Evolutionary conservation across 371 early-diverging fungal genomes (phyloP).

Genomic region (Saksenaea vasiformis): DNA sequence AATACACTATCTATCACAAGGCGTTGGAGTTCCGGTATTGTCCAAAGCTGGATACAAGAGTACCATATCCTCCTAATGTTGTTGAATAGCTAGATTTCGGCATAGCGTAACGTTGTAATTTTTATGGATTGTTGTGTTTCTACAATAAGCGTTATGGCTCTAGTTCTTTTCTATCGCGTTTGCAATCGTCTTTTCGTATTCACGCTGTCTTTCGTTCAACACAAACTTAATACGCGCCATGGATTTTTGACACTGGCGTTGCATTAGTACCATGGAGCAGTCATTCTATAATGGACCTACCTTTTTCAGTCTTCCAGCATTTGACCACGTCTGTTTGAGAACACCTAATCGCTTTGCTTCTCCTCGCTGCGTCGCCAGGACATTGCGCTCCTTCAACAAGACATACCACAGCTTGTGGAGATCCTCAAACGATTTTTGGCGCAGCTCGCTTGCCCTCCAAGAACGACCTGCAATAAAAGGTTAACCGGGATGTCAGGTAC

Average conservation of each 20-base stretch:
- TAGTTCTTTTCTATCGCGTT: slow-evolving; percentile 3
- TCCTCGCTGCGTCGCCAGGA: slow-evolving; percentile 84
- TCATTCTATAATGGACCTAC: slow-evolving; percentile 32
- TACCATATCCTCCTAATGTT: too few species aligned
- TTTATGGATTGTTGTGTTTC: not conserved
- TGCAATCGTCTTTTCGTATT: slow-evolving; percentile 60
- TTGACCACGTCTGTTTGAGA: slow-evolving; percentile 63
- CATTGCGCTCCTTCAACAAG: slow-evolving; percentile 92
- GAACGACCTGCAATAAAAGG: slow-evolving; percentile 69
- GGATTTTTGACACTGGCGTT: slow-evolving; percentile 77
- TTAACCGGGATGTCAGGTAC: not conserved
- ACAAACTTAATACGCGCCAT: slow-evolving; percentile 95
- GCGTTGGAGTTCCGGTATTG: too few species aligned
- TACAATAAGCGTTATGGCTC: not conserved
- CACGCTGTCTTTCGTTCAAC: slow-evolving; percentile 83
- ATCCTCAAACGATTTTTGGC: slow-evolving; percentile 94
- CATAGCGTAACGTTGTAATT: too few species aligned
- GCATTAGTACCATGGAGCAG: not conserved
- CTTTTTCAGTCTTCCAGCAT: slow-evolving; percentile 75
- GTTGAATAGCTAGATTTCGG: too few species aligned
- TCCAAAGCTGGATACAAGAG: too few species aligned
- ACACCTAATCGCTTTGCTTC: slow-evolving; percentile 79
- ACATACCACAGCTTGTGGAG: slow-evolving; percentile 96
- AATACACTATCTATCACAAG: too few species aligned
- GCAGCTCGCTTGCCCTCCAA: slow-evolving; percentile 90